Conservation (phyloP, 73 alveolate genomes). For the Paraurostyla sp. region DNA sequence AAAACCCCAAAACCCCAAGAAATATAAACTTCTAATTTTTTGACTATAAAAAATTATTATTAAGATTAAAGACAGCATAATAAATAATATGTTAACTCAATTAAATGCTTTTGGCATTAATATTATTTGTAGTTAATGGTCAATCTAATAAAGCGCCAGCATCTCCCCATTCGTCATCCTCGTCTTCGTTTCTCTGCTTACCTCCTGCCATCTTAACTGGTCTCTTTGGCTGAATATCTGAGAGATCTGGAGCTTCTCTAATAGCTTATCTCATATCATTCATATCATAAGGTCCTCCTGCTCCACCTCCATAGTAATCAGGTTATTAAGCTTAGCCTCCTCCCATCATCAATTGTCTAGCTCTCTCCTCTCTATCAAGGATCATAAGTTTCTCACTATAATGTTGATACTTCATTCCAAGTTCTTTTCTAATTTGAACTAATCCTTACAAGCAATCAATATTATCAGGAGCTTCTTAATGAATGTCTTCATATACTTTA, state of each 20-base stretch:
- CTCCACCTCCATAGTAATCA: constrained; percentile 10
- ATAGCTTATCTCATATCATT: constrained; percentile 6
- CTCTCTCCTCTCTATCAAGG: constrained; percentile 71
- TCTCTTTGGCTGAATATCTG: not conserved
- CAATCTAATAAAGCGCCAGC: constrained; percentile 58
- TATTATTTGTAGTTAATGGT: not conserved
- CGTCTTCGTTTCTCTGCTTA: constrained; percentile 50
- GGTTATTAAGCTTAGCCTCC: constrained; percentile 12
- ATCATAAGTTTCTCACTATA: constrained; percentile 62
- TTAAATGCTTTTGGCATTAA: not conserved
- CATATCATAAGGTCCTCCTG: constrained; percentile 47
- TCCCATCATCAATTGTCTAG: constrained; percentile 51
- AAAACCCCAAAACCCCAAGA: too few species aligned
- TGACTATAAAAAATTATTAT: too few species aligned
- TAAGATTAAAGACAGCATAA: too few species aligned
- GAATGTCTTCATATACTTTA: constrained; percentile 86
- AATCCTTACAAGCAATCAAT: constrained; percentile 90
- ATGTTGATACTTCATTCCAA: constrained; percentile 75
- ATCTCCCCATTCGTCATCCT: constrained; percentile 76
- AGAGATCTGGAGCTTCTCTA: not conserved
- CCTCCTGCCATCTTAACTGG: constrained; percentile 39
- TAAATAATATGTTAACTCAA: not conserved
- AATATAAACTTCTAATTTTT: too few species aligned
- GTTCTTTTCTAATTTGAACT: constrained; percentile 75
- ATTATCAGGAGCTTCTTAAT: constrained; percentile 90